A percentile compares a stretch with the other conserved stretches of the same genome.
Conservation (phyloP, 2,329 filamentous ascomycete genomes). For the Graphilbum sp. region DNA sequence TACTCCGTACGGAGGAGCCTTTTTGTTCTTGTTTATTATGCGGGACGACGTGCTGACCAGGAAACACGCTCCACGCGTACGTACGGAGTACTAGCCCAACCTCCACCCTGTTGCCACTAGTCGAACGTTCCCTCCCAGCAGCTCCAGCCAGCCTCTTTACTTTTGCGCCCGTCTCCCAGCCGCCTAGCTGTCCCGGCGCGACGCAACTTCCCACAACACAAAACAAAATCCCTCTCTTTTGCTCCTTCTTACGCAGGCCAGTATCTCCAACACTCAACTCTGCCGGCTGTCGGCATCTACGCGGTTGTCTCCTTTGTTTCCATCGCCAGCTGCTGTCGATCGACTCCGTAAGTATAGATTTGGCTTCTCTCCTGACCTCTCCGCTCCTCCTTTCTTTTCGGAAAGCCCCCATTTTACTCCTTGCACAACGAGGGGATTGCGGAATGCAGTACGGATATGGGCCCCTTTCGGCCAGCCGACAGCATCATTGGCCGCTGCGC, state of each 20-base stretch:
- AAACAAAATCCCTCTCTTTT: not conserved
- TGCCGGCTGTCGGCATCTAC: not conserved
- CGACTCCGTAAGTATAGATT: not conserved
- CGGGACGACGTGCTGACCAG: too few relatives aligned
- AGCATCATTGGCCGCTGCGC: conserved; percentile 11
- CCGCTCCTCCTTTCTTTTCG: not conserved
- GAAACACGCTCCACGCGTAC: too few relatives aligned
- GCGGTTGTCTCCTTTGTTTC: not conserved
- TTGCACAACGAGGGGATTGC: not conserved
- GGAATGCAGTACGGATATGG: not conserved
- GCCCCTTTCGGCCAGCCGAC: not conserved
- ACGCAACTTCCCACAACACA: not conserved
- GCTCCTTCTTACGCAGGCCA: not conserved
- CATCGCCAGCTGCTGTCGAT: not conserved
- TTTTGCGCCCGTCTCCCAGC: conserved; percentile 7
- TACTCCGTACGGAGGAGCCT: too few relatives aligned
- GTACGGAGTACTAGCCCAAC: too few relatives aligned
- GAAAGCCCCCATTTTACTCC: not conserved
- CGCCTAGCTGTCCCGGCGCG: conserved; percentile 6
- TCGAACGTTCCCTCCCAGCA: not conserved
- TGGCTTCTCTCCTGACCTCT: not conserved
- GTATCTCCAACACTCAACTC: not conserved
- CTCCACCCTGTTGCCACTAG: not conserved
- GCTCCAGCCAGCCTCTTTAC: conserved; percentile 1
- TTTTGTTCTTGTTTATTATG: too few relatives aligned